Evolutionary conservation across 2,329 filamentous ascomycete genomes (phyloP), one percentile per base, ranked within the genome.

Genomic region (Blumeria graminis): DNA sequence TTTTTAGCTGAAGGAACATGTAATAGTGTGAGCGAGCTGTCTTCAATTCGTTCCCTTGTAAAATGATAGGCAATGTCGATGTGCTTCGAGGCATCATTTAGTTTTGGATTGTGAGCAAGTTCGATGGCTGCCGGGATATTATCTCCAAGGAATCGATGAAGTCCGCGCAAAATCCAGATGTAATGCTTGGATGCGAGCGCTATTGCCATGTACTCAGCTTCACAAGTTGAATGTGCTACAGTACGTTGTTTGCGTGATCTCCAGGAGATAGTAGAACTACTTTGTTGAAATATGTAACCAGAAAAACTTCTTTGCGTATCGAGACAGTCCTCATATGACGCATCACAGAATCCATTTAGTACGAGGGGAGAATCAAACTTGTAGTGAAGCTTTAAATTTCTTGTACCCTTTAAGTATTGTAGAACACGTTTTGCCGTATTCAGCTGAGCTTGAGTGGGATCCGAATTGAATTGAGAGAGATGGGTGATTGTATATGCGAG

Each of bases 131-230:
- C 16, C 5, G 46, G 46, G 28, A 50, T 32, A 13, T 50, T 16
- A 28, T 8, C 10, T 6, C 16, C 16, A 9, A 16, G 18, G 33
- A 50, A 33, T 28, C 33, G 46, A 50, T 50, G 5, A 6, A 33
- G 46, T 50, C 46, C 46, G 33, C 22, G 16, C 16, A 50, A 6
- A 36, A 53, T 53, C 50, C 50, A 53, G 9, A 18, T 38, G 34
- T 36, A 53, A 8, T 53, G 33, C 39, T 38, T 53, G 8, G 33
- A n/a, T n/a, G n/a, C n/a, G n/a, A n/a, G n/a, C n/a, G n/a, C n/a
- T n/a, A n/a, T n/a, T n/a, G n/a, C n/a, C 50, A 53, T 53, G 6
- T 53, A 53, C 39, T 53, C 50, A 53, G 50, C 33, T 53, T 53
- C 50, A 38, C 50, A 38, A 32, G 50, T 53, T 13, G 34, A 53